phyloP scores from a whole-genome alignment of 2,329 filamentous ascomycete genomes.

The Xenoacremonium recifei region DNA sequence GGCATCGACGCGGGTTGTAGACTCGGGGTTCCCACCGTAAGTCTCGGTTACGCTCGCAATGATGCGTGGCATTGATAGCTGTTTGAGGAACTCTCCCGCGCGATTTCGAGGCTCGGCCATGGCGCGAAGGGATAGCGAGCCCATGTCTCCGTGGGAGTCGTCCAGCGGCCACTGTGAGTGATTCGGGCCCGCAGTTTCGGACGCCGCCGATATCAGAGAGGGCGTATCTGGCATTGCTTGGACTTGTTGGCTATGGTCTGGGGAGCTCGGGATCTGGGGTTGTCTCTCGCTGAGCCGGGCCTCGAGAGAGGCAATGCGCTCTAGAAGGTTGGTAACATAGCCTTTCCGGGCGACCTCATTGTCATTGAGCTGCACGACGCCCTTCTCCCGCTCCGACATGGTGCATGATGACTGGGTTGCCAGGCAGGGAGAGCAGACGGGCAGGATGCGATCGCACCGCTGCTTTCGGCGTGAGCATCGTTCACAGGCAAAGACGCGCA shows the following conservation, averaged over 20 bases:
- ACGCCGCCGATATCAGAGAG: no score
- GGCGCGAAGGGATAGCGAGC: no score
- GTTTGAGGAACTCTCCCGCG: constrained; percentile 11
- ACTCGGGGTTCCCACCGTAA: constrained; percentile 13
- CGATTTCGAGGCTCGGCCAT: constrained; percentile 11
- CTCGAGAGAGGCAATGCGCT: constrained; percentile 6
- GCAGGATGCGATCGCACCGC: constrained; percentile 7
- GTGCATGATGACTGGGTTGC: constrained; percentile 2
- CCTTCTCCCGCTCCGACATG: constrained; percentile 1
- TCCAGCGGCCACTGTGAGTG: no score
- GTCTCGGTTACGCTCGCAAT: constrained; percentile 13
- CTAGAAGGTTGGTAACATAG: constrained; percentile 3
- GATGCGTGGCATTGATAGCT: constrained; percentile 10
- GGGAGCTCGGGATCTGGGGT: neutral
- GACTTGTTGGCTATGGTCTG: constrained; percentile 2
- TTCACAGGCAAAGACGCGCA: neutral
- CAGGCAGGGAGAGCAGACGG: constrained; percentile 6
- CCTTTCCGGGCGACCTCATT: constrained; percentile 7
- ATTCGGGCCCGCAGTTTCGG: no score
- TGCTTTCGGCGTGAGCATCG: constrained; percentile 8
- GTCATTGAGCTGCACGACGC: neutral
- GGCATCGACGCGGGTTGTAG: constrained; percentile 4
- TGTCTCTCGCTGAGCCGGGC: neutral
- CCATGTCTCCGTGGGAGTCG: no score
- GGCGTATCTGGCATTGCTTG: no score